Evolutionary conservation across 1,139 yeast genomes (phyloP), one percentile per base, ranked within the genome.

Genomic region (Lodderomyces elongisporus): DNA sequence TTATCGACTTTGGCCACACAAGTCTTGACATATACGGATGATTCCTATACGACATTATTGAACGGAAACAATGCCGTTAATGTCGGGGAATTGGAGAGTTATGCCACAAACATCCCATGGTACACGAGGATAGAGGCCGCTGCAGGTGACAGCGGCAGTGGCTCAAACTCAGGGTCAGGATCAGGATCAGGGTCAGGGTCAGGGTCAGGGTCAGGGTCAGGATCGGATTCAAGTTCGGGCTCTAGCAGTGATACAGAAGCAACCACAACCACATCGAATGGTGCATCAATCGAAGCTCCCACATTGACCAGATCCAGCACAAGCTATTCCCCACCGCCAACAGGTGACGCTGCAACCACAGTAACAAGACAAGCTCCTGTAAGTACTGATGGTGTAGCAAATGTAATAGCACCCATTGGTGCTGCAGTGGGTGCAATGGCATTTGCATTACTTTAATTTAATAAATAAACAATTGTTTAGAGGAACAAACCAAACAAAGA

Each of bases 21-120:
- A 40, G 66, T 65, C 9, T 52, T 47, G 20, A 66, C 72, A 28
- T 66, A 66, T 44, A 64, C 56, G 8, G 63, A 62, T 43, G 54
- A 58, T 40, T 49, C 62, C 14, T 64, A 67, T 49, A 67, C 74
- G 18, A 63, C 73, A 9, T 49, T 67, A 39, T 56, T 66, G 46
- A 51, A 55, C 26, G n/a, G n/a, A n/a, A 44, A 57, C 31, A 50
- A 40, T 21, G 41, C 38, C 13, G 33, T 56, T 14, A 40, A 57
- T 36, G 46, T 66, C 18, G 30, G 43, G 5, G 40, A 52, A 9
- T 55, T 68, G 40, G 56, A 49, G 44, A 40, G 45, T 13, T 67
- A 52, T 45, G 74, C 70, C 25, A 56, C 66, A 26, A 52, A 53
- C 25, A 60, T 68, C 42, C 72, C 74, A 22, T 68, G 74, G 74